phyloP scores from a whole-genome alignment of 768 basidiomycete genomes.

The Leucocoprinus leucothites region DNA sequence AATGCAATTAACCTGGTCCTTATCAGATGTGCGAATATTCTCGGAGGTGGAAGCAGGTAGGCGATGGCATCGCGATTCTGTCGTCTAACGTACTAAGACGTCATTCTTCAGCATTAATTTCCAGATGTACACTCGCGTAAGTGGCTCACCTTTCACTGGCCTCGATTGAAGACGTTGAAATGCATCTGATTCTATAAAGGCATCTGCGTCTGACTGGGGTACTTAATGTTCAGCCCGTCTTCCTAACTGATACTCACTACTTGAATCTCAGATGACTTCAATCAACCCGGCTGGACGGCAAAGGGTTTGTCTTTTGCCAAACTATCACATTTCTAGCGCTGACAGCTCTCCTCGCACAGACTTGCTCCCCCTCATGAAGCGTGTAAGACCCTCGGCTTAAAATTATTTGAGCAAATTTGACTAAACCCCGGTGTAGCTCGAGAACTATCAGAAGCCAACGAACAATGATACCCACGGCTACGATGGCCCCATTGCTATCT shows the following conservation, averaged over 20 bases:
- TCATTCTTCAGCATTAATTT: constrained; percentile 60
- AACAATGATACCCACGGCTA: constrained; percentile 71
- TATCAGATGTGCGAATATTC: constrained; percentile 63
- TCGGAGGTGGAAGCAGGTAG: constrained; percentile 57
- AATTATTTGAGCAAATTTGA: not conserved
- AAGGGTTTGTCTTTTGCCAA: constrained; percentile 40
- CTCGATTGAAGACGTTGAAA: not conserved
- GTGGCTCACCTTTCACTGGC: not conserved
- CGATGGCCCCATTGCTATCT: constrained; percentile 71
- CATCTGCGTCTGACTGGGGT: constrained; percentile 73
- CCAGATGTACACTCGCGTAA: constrained; percentile 72
- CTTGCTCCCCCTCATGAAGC: constrained; percentile 69
- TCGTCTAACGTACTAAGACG: not conserved
- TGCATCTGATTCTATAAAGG: constrained; percentile 29
- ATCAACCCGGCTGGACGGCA: constrained; percentile 64
- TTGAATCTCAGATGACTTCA: constrained; percentile 60
- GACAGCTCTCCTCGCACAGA: constrained; percentile 32
- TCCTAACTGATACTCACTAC: constrained; percentile 6
- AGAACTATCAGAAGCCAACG: constrained; percentile 73
- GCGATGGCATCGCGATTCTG: not conserved
- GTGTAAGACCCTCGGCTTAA: constrained; percentile 27
- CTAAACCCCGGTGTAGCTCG: constrained; percentile 35
- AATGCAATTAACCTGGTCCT: not conserved
- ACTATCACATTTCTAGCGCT: not conserved
- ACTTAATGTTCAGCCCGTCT: too few species aligned